Conservation (phyloP, 176 grass and related monocot genomes). For the Cenchrus fungigraminus region DNA sequence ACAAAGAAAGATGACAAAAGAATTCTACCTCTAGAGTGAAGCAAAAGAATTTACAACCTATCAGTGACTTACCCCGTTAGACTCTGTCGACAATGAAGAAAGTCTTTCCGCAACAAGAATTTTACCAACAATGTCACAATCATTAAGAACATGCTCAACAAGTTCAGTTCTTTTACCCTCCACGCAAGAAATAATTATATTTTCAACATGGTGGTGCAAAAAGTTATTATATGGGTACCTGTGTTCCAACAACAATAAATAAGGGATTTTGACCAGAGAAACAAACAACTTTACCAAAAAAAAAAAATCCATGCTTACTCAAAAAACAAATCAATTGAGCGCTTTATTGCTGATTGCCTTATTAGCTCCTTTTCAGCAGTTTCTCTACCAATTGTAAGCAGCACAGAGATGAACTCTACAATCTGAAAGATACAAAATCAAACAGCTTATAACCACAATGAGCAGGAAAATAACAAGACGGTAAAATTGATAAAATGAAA, state of each 20-base stretch:
- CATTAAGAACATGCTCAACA: conserved; percentile 86
- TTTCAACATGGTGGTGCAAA: conserved; percentile 96
- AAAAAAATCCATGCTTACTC: conserved; percentile 60
- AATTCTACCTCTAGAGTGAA: conserved; percentile 3
- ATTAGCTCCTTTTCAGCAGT: conserved; percentile 91
- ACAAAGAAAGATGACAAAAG: conserved; percentile 1
- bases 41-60: conserved; percentile 15
- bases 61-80: conserved; percentile 65
- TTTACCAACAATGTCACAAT: conserved; percentile 87
- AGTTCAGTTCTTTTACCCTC: conserved; percentile 79
- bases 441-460: conserved; percentile 37
- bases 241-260: conserved; percentile 41
- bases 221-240: conserved; percentile 99
- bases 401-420: conserved; percentile 95
- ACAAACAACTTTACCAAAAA: conserved; percentile 7
- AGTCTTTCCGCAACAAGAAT: conserved; percentile 82
- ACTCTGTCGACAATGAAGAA: conserved; percentile 69
- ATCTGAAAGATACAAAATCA: conserved; percentile 55
- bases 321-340: conserved; percentile 84
- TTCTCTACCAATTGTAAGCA: conserved; percentile 93
- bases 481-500: conserved; percentile 16
- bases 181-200: conserved; percentile 88
- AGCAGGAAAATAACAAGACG: not conserved
- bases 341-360: conserved; percentile 76
- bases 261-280: not conserved